Base-by-base conservation (phyloP, 2,329 filamentous ascomycete species). In the Arachnomyces sp. region DNA sequence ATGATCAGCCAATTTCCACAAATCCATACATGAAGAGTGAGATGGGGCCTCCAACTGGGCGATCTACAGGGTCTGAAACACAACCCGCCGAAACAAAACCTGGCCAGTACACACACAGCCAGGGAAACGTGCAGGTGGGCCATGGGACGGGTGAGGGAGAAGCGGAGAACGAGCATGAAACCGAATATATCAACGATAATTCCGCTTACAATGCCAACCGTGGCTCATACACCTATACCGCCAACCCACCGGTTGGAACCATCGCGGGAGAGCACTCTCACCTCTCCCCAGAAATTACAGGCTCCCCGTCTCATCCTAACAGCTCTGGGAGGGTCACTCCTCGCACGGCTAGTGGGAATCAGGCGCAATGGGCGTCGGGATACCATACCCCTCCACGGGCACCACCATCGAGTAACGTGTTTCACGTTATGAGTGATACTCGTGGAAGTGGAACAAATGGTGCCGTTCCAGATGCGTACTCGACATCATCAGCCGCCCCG, bases 401-500 rank as follows among this genome's bases (percentile, higher is more conserved):
- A 2, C 49, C 64, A 1, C 74, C 82, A 3, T 81, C 84, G 1
- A 89, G 85, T 69, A 93, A 80, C 57, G 70, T 94, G 37, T 94
- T 94, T 72, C 93, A 81, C 61, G 82, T 93, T 47, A 88, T 94
- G 68, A 89, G 82, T 59, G 87, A 85, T 57, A 83, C 86, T 44
- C 77, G 85, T 17, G 77, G 70, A 35, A 66, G 71, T 20, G 63
- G 77, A 8, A 68, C 75, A 13, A 86, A 85, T 50, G 82, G 82
- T 20, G 64, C 77, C 9, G 66, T 73, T 14, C 74, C 74, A 36
- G 85, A 93, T 49, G 76, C 81, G 5, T 93, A 93, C 58, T 74
- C 77, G 28, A 73, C 79, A 12, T 73, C 83, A 16, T 66, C 74
- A 4, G 81, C 84, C 51, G 86, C 89, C 49, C 70, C 56, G 3